Percentiles rank a stretch among this genome's conserved stretches.
phyloP scores from a whole-genome alignment of 2,329 filamentous ascomycete genomes.

The Cytospora piceae region DNA sequence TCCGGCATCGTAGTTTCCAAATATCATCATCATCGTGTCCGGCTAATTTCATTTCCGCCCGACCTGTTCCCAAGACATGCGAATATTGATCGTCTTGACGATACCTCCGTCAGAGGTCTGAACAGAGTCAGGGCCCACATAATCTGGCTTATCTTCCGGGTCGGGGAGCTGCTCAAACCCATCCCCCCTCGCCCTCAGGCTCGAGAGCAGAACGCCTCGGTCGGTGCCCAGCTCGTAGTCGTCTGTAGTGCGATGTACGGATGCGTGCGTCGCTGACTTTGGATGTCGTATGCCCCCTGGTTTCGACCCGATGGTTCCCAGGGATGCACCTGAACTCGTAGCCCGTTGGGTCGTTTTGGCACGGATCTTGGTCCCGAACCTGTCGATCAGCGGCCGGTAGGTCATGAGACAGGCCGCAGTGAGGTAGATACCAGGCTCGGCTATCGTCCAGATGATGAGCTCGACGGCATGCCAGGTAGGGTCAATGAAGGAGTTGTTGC shows the following conservation, averaged over 20 bases:
- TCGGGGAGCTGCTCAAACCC: too few species aligned
- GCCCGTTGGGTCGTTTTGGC: neutral
- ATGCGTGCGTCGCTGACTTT: neutral
- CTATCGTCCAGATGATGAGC: constrained; percentile 34
- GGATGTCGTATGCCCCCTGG: neutral
- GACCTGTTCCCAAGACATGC: too few species aligned
- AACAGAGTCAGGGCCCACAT: too few species aligned
- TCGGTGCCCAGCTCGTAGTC: too few species aligned
- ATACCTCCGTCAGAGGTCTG: too few species aligned
- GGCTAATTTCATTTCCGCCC: too few species aligned
- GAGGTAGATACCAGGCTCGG: constrained; percentile 36
- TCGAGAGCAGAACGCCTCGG: neutral
- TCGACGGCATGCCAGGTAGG: constrained; percentile 31
- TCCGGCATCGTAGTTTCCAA: too few species aligned
- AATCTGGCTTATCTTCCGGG: too few species aligned
- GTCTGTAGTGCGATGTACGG: neutral
- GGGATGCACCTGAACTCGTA: neutral
- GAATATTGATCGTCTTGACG: too few species aligned
- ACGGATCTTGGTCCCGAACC: constrained; percentile 13
- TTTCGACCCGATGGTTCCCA: neutral
- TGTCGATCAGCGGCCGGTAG: constrained; percentile 36
- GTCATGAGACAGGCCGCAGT: constrained; percentile 37
- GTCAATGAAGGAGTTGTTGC: constrained; percentile 33
- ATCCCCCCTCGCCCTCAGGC: neutral
- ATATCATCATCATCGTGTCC: too few species aligned